Conservation (phyloP, 2,329 filamentous ascomycete genomes). For the Emergomyces pasteurianus region DNA sequence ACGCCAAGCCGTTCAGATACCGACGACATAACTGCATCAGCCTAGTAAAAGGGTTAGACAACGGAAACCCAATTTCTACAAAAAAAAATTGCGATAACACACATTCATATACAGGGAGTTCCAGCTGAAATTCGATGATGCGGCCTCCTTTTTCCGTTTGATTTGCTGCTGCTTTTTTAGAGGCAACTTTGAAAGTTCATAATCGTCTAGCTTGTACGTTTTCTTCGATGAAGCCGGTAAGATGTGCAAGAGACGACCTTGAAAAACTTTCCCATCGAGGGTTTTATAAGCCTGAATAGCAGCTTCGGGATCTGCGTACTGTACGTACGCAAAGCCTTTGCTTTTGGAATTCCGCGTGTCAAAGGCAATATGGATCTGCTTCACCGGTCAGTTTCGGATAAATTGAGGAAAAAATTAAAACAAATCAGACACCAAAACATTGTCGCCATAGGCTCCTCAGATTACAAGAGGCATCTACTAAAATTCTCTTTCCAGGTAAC, state of each 20-base stretch:
- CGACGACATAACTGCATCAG: slow-evolving; percentile 82
- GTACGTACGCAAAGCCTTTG: slow-evolving; percentile 85
- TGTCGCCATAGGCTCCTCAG: slow-evolving; percentile 46
- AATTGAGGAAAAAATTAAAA: slow-evolving; percentile 2
- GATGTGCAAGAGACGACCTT: slow-evolving; percentile 84
- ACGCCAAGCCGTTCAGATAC: slow-evolving; percentile 78
- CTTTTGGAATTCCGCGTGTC: slow-evolving; percentile 56
- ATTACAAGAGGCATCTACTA: slow-evolving; percentile 98
- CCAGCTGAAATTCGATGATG: slow-evolving; percentile 80
- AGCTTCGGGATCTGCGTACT: slow-evolving; percentile 58
- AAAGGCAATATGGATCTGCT: slow-evolving; percentile 72
- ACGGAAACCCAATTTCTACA: slow-evolving; percentile 8
- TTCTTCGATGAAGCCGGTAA: slow-evolving; percentile 74
- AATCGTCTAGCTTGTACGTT: slow-evolving; percentile 73
- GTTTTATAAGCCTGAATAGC: slow-evolving; percentile 69
- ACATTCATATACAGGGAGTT: slow-evolving; percentile 99
- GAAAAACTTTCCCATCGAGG: slow-evolving; percentile 76
- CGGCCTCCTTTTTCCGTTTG: slow-evolving; percentile 68
- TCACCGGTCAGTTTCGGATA: slow-evolving; percentile 2
- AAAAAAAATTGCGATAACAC: slow-evolving; percentile 16
- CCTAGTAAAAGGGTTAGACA: slow-evolving; percentile 20
- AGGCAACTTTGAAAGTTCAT: slow-evolving; percentile 77
- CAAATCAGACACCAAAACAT: slow-evolving; percentile 15
- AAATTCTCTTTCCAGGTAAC: slow-evolving; percentile 88
- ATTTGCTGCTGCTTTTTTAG: slow-evolving; percentile 91